Base-by-base conservation (phyloP, 257 asterid species). In the Capsicum baccatum region DNA sequence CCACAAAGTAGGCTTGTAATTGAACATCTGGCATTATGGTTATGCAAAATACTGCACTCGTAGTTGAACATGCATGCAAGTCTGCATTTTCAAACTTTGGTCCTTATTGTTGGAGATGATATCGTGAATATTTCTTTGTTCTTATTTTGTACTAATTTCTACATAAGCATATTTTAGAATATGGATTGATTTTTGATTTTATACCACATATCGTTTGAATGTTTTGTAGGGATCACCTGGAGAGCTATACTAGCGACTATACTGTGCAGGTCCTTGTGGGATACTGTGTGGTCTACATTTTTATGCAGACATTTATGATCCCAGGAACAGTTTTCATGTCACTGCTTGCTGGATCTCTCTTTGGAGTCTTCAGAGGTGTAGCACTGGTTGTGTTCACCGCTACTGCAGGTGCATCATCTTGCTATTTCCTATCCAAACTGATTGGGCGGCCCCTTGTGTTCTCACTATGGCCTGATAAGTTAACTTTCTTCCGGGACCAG, bases 231-330 rank as follows among this genome's bases (percentile, higher is more conserved):
- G 95, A 91, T 88, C 91, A 96, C 83, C 91, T 96, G 92, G 99
- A 94, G 94, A 94, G 91, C 89, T 94, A 96, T 79, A 91, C 98
- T 66, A 96, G 97, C 59, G 99, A 96, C 91, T 96, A 96, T 89
- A 94, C 99, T 5, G 4, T 86, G 50, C 99, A 96, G 89, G 98
- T 96, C 87, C 96, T 96, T 37, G 90, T 96, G 52, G 97, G 99
- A 54, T 96, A 96, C 89, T 92, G 97, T 86, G 86, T 94, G 64
- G 97, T 94, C 86, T 94, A 94, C 94, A 91, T 96, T 73, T 96
- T 93, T 86, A 96, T 96, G 99, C 99, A 96, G 97, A 96, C 99
- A 26, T 96, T 94, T 86, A 96, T 96, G 99, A 96, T 96, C 81
- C 99, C 99, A 0, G 98, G 99, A 78, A 96, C 99, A 37, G 95